phyloP scores from a whole-genome alignment of 805 yeast species.

The Yarrowia bubula region DNA sequence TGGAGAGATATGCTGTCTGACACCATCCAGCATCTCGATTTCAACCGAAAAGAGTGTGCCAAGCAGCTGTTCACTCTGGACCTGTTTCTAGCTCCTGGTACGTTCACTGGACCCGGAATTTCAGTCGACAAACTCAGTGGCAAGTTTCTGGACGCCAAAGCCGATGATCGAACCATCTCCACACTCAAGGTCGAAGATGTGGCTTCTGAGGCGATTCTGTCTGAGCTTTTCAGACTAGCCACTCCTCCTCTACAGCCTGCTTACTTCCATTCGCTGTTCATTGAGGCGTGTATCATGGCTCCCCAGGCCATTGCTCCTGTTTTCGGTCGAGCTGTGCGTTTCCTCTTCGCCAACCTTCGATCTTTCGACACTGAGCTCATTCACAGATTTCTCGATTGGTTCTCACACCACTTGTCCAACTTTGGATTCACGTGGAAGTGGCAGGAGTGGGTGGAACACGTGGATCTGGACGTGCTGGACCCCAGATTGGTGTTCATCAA shows the following conservation, averaged over 20 bases:
- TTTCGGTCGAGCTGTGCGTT: conserved; percentile 86
- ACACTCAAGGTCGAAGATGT: conserved; percentile 93
- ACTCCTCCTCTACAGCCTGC: conserved; percentile 61
- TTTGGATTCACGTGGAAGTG: conserved; percentile 97
- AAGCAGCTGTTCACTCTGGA: conserved; percentile 76
- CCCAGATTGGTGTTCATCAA: conserved; percentile 72
- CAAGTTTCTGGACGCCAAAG: conserved; percentile 11
- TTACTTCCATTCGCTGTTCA: conserved; percentile 79
- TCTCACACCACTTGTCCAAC: conserved; percentile 87
- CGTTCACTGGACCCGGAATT: conserved; percentile 72
- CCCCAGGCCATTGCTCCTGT: conserved; percentile 88
- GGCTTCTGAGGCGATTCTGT: conserved; percentile 76
- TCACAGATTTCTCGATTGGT: conserved; percentile 80
- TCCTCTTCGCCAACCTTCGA: conserved; percentile 65
- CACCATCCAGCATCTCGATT: conserved; percentile 74
- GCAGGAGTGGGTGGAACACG: conserved; percentile 77
- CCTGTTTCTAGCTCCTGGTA: conserved; percentile 61
- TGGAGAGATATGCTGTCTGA: conserved; percentile 76
- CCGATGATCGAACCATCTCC: conserved; percentile 39
- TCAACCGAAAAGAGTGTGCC: conserved; percentile 83
- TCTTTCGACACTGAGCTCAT: conserved; percentile 73
- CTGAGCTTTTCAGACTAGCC: conserved; percentile 76
- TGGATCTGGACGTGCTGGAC: conserved; percentile 50
- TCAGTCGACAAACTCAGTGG: conserved; percentile 65
- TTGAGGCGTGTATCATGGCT: conserved; percentile 82